phyloP scores from a whole-genome alignment of 2,329 filamentous ascomycete species.

The Ophiocordyceps robertsii region DNA sequence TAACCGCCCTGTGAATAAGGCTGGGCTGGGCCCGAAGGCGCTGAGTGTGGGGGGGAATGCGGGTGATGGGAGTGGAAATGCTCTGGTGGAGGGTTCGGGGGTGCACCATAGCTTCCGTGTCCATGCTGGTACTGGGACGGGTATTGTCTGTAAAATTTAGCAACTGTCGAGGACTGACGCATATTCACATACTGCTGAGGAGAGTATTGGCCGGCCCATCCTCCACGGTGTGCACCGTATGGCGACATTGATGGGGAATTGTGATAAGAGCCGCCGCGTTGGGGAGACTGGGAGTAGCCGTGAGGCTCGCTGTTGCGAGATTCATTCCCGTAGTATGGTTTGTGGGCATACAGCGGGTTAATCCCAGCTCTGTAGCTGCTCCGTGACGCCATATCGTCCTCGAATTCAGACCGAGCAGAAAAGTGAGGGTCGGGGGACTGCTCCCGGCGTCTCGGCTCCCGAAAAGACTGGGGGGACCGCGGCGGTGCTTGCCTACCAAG shows the following conservation, averaged over 20 bases:
- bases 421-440: constrained; percentile 16
- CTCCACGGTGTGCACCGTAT: constrained; percentile 23
- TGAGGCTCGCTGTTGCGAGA: constrained; percentile 18
- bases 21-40: constrained; percentile 43
- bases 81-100: constrained; percentile 37
- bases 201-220: constrained; percentile 24
- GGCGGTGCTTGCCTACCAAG: constrained; percentile 10
- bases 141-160: constrained; percentile 37
- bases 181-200: constrained; percentile 25
- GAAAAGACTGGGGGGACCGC: constrained; percentile 13
- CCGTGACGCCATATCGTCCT: constrained; percentile 35
- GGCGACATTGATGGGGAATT: constrained; percentile 31
- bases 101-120: constrained; percentile 31
- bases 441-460: constrained; percentile 15
- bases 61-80: constrained; percentile 36
- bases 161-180: background rate
- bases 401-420: constrained; percentile 34
- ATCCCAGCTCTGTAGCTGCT: constrained; percentile 29
- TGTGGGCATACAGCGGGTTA: constrained; percentile 22
- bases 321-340: constrained; percentile 21
- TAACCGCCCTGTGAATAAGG: constrained; percentile 33
- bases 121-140: constrained; percentile 45
- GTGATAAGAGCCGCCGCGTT: constrained; percentile 28
- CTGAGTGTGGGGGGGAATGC: constrained; percentile 39
- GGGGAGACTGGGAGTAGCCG: constrained; percentile 27